Base-by-base conservation (phyloP, 371 early-diverging fungal genomes). In the Encephalitozoon hellem region DNA sequence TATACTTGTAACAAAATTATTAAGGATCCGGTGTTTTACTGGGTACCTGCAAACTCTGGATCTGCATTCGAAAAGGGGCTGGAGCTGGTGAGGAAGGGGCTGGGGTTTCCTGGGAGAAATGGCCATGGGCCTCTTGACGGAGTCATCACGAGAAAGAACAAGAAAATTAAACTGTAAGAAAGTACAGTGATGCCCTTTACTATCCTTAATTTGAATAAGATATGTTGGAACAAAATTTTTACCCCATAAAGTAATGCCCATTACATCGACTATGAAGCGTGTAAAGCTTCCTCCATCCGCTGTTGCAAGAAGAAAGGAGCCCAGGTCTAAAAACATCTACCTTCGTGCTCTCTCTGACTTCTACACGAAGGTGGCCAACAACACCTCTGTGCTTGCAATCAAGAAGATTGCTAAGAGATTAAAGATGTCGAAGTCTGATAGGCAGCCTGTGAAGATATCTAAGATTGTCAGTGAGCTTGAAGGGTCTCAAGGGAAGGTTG, bases 371-470 rank as follows among this genome's bases (percentile, higher is more conserved):
- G 54, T 78, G 23, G 67, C 73, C 12, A 49, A 67, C 25, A 72
- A 73, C 18, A 67, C 64, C 59, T 49, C 38, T 23, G 38, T 47
- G 12, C 28, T 55, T 25, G 63, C 52, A 30, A 59, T 73, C 32
- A 73, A 73, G 42, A 74, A 69, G 63, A 81, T 83, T 23, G 59
- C 69, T 6, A 74, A 74, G 45, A 49, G 80, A 21, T 45, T 83
- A 28, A 79, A 30, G 21, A 81, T 76, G 77, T 67, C 77, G 12
- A 74, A 69, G 8, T 72, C 41, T 18, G 67, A 76, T 54, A 76
- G 81, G 25, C 84, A 72, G 49, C 77, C 81, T 0, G 74, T 83
- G 1, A 79, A 79, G n/a, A 42, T 83, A 1, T 72, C 77, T 9
- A 80, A 76, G 21, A 55, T 85, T 9, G 76, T 79, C 4, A 54